Base-by-base conservation (phyloP, 441 rosid species). In the Jatropha podagrica region DNA sequence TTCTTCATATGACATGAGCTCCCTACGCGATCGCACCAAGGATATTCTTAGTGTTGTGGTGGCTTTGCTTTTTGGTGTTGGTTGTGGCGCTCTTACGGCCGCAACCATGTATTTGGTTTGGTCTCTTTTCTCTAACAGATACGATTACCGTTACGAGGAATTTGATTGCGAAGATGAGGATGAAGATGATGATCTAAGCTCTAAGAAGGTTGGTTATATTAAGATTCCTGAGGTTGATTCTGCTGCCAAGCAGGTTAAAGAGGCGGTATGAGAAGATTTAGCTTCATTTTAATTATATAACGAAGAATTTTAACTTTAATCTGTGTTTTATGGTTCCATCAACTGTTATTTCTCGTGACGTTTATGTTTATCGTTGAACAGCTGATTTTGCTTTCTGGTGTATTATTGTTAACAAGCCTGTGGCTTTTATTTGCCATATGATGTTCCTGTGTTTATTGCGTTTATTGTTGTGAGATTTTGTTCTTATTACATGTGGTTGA, bases 61-160 rank as follows among this genome's bases (percentile, higher is more conserved):
- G 8, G 94, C 95, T 46, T 84, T 95, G 70, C 85, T 95, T 1
- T 92, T 95, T 61, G 98, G 98, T 1, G 99, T 92, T 70, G 98
- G 97, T 0, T 95, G 98, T 56, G 99, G 99, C 10, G 96, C 96
- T 56, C 90, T 95, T 56, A 92, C 99, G 6, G 97, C 95, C 11
- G 91, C 91, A n/a, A 88, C 97, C 63, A 86, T 95, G 93, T 95
- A 91, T 82, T 85, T 95, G 78, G 89, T 87, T n/a, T 95, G 99
- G 99, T 88, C 91, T 46, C 80, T 95, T 26, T 89, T 92, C 69
- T 75, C 91, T 49, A 78, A 81, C 65, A 86, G 90, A 0, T 69
- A 65, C 4, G 69, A 61, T 20, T 51, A 71, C 42, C 75, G 56
- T 0, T 56, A 46, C 15, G 76, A 58, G 54, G 81, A 82, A 48